Evolutionary conservation across 192 early-diverging fungal species (phyloP).

Genomic region (Backusella liffmaniae): DNA sequence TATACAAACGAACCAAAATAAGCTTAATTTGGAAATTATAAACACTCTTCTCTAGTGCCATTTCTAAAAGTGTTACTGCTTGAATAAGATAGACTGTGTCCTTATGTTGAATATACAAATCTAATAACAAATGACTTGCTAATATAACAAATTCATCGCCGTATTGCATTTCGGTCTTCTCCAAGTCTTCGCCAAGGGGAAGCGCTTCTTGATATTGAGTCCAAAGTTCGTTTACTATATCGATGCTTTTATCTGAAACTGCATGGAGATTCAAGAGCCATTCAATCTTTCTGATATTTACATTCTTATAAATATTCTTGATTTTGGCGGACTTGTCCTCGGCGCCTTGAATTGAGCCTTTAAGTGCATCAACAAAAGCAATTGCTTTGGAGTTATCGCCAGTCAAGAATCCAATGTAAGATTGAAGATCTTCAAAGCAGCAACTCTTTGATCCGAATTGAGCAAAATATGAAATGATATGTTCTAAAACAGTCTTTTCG

Average conservation of each 20-base stretch:
- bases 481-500: conserved; percentile 21
- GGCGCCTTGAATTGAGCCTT: conserved; percentile 25
- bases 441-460: conserved; percentile 63
- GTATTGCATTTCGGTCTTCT: conserved; percentile 71
- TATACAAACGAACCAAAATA: conserved; percentile 81
- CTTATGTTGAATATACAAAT: conserved; percentile 48
- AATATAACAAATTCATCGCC: conserved; percentile 79
- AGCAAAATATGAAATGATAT: conserved; percentile 55
- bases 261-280: conserved; percentile 26
- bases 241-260: conserved; percentile 6
- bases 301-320: conserved; percentile 35
- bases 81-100: conserved; percentile 39
- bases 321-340: conserved; percentile 35
- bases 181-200: conserved; percentile 53
- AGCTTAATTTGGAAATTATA: conserved; percentile 87
- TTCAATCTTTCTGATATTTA: conserved; percentile 43
- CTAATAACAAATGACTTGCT: conserved; percentile 56
- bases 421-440: conserved; percentile 75
- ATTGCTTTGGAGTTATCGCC: conserved; percentile 17
- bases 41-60: conserved; percentile 69
- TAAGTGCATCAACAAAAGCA: conserved; percentile 37
- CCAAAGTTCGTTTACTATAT: conserved; percentile 39
- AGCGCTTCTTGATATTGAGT: conserved; percentile 41
- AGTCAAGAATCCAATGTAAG: conserved; percentile 48
- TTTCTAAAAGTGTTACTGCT: conserved; percentile 70